phyloP scores from a whole-genome alignment of 306 rosid genomes.

The Comarum palustre region DNA sequence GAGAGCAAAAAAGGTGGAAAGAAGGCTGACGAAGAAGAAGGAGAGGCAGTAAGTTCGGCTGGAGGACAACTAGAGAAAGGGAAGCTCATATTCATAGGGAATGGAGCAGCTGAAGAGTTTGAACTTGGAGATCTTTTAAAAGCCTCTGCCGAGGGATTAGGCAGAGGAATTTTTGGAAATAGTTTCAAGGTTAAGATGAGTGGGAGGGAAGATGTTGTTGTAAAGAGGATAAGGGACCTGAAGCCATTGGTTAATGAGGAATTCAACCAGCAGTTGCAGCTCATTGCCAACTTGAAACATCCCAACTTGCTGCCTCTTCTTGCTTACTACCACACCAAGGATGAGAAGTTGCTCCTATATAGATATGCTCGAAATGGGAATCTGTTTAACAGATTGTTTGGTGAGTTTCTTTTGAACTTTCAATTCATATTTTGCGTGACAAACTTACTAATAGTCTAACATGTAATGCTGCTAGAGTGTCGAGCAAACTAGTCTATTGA shows the following conservation, averaged over 20 bases:
- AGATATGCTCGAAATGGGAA: slow-evolving; percentile 56
- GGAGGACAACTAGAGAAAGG: slow-evolving; percentile 42
- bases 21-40: background rate
- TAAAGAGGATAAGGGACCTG: slow-evolving; percentile 72
- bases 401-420: slow-evolving; percentile 30
- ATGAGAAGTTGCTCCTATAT: slow-evolving; percentile 64
- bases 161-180: slow-evolving; percentile 67
- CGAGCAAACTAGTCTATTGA: background rate
- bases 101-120: slow-evolving; percentile 25
- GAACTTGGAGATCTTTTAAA: slow-evolving; percentile 62
- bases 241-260: slow-evolving; percentile 56
- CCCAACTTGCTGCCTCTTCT: slow-evolving; percentile 64
- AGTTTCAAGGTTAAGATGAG: slow-evolving; percentile 67
- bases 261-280: slow-evolving; percentile 39
- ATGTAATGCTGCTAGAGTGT: background rate
- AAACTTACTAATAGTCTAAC: background rate
- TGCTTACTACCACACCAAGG: slow-evolving; percentile 56
- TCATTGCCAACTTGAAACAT: slow-evolving; percentile 47
- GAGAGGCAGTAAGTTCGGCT: background rate
- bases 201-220: slow-evolving; percentile 50
- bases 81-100: slow-evolving; percentile 45
- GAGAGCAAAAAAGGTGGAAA: background rate
- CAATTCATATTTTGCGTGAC: background rate
- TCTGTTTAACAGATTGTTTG: slow-evolving; percentile 58
- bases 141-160: slow-evolving; percentile 80